These are phyloP conservation scores for Psilocybe sp. DNA, from an alignment of 768 basidiomycete genomes.

Conservation along the genomic window DNA sequence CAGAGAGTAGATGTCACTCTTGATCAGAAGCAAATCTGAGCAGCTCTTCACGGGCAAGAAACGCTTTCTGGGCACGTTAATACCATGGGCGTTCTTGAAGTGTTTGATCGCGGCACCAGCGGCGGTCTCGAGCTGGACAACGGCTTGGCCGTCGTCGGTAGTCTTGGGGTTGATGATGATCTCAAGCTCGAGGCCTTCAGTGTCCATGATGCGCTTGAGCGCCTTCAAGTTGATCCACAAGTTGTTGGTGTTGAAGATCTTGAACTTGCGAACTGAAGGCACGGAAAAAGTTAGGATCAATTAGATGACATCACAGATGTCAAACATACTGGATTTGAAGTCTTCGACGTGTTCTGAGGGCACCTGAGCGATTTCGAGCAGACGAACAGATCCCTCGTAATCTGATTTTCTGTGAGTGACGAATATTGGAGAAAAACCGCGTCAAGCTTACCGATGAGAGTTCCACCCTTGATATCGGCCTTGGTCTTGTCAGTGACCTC, in stretches of 20 bases:
- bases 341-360: conserved; percentile 92
- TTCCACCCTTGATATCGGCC: conserved; percentile 78
- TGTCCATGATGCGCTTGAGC: conserved; percentile 87
- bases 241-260: conserved; percentile 90
- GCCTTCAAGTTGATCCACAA: conserved; percentile 81
- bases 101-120: conserved; percentile 94
- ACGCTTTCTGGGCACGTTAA: conserved; percentile 91
- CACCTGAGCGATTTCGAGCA: conserved; percentile 94
- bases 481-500: conserved; percentile 98
- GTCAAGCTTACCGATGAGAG: conserved; percentile 57
- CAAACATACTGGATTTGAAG: conserved; percentile 71
- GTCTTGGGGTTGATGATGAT: conserved; percentile 93
- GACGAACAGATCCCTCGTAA: conserved; percentile 83
- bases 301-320: not conserved
- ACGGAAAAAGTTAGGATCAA: conserved; percentile 1
- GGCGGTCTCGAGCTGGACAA: conserved; percentile 90
- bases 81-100: conserved; percentile 87
- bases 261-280: conserved; percentile 76
- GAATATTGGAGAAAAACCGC: not conserved
- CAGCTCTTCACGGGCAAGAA: conserved; percentile 92
- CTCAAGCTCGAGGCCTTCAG: conserved; percentile 84
- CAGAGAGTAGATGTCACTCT: conserved; percentile 89
- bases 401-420: conserved; percentile 29
- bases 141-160: conserved; percentile 80
- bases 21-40: conserved; percentile 86